Percentiles rank a stretch among this genome's conserved stretches.
phyloP scores from a whole-genome alignment of 2,329 filamentous ascomycete genomes.

The Claviceps purpurea region DNA sequence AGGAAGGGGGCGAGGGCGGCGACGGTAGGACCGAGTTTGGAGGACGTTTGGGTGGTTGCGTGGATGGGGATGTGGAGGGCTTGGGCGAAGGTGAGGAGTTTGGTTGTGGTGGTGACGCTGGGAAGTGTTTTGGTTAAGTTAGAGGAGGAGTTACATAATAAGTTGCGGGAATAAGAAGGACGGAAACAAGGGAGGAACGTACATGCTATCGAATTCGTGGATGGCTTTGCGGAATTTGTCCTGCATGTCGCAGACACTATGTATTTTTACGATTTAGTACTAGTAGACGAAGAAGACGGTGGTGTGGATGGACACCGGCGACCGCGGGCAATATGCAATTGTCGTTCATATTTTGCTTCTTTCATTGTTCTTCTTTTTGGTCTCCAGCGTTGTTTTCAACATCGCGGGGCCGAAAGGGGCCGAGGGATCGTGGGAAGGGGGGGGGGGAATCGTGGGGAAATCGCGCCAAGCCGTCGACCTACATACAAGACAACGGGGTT shows the following conservation, averaged over 20 bases:
- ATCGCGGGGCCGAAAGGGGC: background rate
- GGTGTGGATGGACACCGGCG: background rate
- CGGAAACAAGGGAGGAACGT: constrained; percentile 12
- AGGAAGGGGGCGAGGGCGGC: constrained; percentile 49
- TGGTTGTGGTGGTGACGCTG: constrained; percentile 53
- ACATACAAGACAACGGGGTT: constrained; percentile 38
- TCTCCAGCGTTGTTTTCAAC: too few species aligned
- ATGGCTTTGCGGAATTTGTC: constrained; percentile 82
- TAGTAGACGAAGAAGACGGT: background rate
- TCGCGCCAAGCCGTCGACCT: background rate
- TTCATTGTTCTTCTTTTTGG: too few species aligned
- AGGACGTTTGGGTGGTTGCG: constrained; percentile 72
- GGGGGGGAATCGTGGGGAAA: too few species aligned
- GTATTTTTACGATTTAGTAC: background rate
- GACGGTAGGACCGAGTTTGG: constrained; percentile 69
- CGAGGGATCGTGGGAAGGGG: background rate
- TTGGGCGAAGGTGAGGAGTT: constrained; percentile 52
- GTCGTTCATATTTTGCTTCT: too few species aligned
- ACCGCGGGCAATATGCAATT: too few species aligned
- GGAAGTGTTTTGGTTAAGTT: too few species aligned
- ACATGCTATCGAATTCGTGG: constrained; percentile 74
- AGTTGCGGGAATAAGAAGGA: background rate
- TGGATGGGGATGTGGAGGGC: constrained; percentile 65
- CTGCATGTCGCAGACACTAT: constrained; percentile 84
- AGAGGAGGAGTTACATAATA: background rate